These are phyloP conservation scores for Fusarium agapanthi DNA, from an alignment of 2,329 filamentous ascomycete species.

Conservation along the genomic window DNA sequence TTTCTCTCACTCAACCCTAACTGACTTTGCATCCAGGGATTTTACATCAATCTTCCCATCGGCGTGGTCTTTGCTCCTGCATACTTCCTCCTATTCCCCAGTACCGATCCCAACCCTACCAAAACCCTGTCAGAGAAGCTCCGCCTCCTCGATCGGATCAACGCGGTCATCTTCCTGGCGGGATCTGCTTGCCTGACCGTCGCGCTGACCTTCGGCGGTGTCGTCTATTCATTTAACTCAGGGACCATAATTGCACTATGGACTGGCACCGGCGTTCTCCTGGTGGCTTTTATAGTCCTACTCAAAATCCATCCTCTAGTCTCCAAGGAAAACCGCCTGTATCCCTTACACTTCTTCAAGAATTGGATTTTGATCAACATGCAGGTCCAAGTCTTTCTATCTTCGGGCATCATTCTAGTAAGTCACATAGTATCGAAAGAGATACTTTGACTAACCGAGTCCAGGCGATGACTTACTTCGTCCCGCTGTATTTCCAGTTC, in stretches of 20 bases:
- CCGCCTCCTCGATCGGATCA: background rate
- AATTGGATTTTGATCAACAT: background rate
- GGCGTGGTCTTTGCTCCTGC: background rate
- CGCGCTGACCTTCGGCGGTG: background rate
- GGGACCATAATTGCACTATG: background rate
- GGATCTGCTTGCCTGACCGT: background rate
- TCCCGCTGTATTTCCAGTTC: background rate
- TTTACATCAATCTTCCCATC: background rate
- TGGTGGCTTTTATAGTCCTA: background rate
- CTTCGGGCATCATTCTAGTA: background rate
- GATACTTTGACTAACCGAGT: fast-evolving
- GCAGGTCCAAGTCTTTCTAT: background rate
- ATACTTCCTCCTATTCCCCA: background rate
- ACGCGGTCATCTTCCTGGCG: background rate
- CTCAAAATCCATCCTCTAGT: background rate
- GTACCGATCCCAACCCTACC: background rate
- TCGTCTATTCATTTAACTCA: background rate
- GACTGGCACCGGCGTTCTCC: background rate
- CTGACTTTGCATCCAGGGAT: background rate
- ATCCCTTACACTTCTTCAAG: background rate
- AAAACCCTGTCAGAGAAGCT: background rate
- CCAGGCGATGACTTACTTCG: background rate
- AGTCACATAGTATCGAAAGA: fast-evolving
- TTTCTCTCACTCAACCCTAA: background rate
- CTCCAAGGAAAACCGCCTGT: background rate